Base-by-base conservation (phyloP, 768 basidiomycete genomes). In the Terana coerulea region DNA sequence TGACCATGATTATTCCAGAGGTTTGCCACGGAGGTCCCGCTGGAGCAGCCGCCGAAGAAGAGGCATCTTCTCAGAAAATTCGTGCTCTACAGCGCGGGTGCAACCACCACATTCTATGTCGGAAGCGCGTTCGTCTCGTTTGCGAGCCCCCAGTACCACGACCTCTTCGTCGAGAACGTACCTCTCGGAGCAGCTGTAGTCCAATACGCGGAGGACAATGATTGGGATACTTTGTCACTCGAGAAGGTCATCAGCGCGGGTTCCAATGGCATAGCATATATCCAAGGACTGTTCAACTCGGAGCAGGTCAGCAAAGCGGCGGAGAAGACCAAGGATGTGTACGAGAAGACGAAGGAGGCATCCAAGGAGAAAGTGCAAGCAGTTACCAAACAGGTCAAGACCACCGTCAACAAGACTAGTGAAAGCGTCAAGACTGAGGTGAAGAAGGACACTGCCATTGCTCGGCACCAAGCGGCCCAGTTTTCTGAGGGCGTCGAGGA, bases 101-200 rank as follows among this genome's bases (percentile, higher is more conserved):
- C 82, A 19, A 80, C 81, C 15, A 80, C 85, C 42, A 81, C 84
- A 15, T 92, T 93, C 73, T 95, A 94, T 75, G 71, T 84, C 52
- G 82, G 85, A 45, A 91, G 91, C 68, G 80, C 86, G 8, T 87
- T 89, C 67, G 71, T 83, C 52, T 81, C 91, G 19, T 86, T 88
- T 72, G 79, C 86, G 61, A 84, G 80, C 67, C 86, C 84, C 58
- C 67, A 73, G 2, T 97, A 95, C 73, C 84, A 88, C 64, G 88
- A 95, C 58, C 77, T 95, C 65, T 97, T 97, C 75, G 77, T 83
- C 50, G 80, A 85, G 59, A 75, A 79, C 36, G 82, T 94, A 48
- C 95, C 95, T 2, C 75, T 90, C 33, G 93, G 84, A 25, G 79
- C 86, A 55, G 64, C 78, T 15, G 75, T 95, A 67, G 74, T 95